Evolutionary conservation across 805 yeast genomes (phyloP), one percentile per base, ranked within the genome.

Genomic region (Candida manassasensis): DNA sequence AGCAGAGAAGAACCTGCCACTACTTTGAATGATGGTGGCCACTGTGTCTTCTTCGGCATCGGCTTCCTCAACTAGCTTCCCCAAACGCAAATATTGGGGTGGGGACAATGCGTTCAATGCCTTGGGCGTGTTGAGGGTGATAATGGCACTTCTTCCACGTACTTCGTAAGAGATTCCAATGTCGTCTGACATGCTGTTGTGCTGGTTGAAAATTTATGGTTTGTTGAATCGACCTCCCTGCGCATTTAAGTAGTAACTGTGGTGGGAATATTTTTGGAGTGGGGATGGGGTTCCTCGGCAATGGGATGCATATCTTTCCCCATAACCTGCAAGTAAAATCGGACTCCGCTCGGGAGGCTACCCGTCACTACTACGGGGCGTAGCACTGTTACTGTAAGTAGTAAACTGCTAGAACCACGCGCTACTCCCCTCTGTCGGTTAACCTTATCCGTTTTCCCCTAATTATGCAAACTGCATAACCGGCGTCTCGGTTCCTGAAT

Each of bases 1-100:
- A 5, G 95, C 83, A 17, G 87, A 78, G 56, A 86, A 87, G 54
- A 73, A 83, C 38, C 81, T 67, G 0, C 95, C 95, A 0, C 82
- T 67, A 21, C 87, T 70, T 50, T 77, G 79, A 32, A 87, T 57
- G 33, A 84, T 61, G 2, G 96, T 87, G 16, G 77, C 70, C 6
- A 71, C 50, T 0, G 90, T 79, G 14, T 67, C 63, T 16, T 76
- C 75, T 38, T 84, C 80, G 4, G 61, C 53, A 39, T 84, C 80
- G 0, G 95, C 88, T 40, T 67, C 52, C 43, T 77, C 77, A 9
- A 87, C 59, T 9, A 71, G 61, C 38, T 73, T 67, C 2, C 81
- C 85, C 34, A 86, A 57, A 36, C 71, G 58, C 24, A 76, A 61
- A 54, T 81, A 84, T 45, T 84, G 86, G 4, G 67, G 71, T 27